A percentile compares a stretch with the other conserved stretches of the same genome.
Evolutionary conservation across 371 early-diverging fungal species (phyloP).

Genomic region (Conidiobolus coronatus): DNA sequence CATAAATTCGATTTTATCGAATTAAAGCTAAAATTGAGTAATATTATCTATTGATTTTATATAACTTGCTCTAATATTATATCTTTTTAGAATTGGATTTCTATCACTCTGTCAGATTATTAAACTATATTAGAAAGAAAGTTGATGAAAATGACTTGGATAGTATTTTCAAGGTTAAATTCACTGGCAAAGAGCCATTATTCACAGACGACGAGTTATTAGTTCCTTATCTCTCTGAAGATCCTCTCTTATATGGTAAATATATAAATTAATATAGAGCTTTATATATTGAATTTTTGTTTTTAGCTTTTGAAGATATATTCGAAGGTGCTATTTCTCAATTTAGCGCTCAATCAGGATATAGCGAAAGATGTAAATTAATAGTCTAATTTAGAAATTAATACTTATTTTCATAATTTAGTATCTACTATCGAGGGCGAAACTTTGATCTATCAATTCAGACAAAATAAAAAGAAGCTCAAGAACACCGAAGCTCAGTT

Average conservation of each 20-base stretch:
- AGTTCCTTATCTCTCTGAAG: constrained; percentile 55
- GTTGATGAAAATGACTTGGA: constrained; percentile 10
- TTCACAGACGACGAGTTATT: constrained; percentile 46
- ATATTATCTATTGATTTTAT: constrained; percentile 5
- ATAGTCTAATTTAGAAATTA: not conserved
- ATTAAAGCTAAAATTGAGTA: constrained; percentile 17
- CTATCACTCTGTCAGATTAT: constrained; percentile 60
- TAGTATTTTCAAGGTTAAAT: constrained; percentile 7
- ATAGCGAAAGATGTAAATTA: not conserved
- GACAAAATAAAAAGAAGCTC: constrained; percentile 13
- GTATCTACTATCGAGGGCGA: not conserved
- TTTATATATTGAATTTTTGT: not conserved
- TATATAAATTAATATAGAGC: not conserved
- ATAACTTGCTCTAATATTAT: not conserved
- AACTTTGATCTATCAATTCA: not conserved
- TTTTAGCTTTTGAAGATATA: constrained; percentile 29
- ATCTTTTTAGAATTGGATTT: constrained; percentile 33
- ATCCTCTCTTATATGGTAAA: constrained; percentile 48
- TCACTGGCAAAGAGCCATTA: constrained; percentile 28
- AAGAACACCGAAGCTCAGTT: constrained; percentile 20
- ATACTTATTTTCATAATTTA: not conserved
- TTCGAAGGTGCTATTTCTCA: constrained; percentile 15
- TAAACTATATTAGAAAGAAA: constrained; percentile 56
- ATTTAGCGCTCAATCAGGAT: not conserved
- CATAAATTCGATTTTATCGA: constrained; percentile 50